Evolutionary conservation across 805 yeast genomes (phyloP).

Genomic region (Saccharomycopsis javanensis): DNA sequence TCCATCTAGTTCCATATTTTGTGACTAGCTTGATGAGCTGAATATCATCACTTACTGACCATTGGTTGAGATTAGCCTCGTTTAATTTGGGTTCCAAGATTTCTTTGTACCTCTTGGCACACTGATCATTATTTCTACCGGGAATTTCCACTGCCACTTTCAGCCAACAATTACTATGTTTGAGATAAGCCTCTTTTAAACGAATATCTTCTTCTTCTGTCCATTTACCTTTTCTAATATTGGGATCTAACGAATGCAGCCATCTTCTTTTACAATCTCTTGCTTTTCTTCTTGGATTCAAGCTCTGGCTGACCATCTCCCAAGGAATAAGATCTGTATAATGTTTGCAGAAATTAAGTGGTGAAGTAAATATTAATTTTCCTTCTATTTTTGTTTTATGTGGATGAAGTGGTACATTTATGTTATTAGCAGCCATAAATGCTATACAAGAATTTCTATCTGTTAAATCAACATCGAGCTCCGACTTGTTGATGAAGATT

Average conservation of each 20-base stretch:
- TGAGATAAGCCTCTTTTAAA: slow-evolving; percentile 51
- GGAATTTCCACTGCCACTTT: slow-evolving; percentile 65
- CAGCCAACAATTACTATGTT: slow-evolving; percentile 78
- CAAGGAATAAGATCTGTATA: slow-evolving; percentile 42
- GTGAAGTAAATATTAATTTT: not conserved
- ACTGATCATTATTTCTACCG: slow-evolving; percentile 90
- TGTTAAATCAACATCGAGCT: slow-evolving; percentile 4
- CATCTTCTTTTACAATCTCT: slow-evolving; percentile 85
- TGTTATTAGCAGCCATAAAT: not conserved
- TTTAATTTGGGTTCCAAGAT: slow-evolving; percentile 72
- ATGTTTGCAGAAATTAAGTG: not conserved
- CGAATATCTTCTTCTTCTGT: slow-evolving; percentile 66
- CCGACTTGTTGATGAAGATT: slow-evolving; percentile 16
- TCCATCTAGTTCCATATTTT: slow-evolving; percentile 79
- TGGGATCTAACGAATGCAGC: slow-evolving; percentile 79
- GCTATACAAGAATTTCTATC: not conserved
- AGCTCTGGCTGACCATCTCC: slow-evolving; percentile 43
- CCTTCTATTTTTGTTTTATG: slow-evolving; percentile 23
- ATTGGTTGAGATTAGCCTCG: slow-evolving; percentile 64
- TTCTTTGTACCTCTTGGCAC: slow-evolving; percentile 84
- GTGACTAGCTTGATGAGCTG: slow-evolving; percentile 57
- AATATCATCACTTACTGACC: slow-evolving; percentile 74
- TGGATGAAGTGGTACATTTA: not conserved
- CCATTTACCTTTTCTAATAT: slow-evolving; percentile 78
- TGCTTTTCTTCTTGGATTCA: slow-evolving; percentile 40